Evolutionary conservation across 176 grass and related monocot genomes (phyloP).

Genomic region (Juncus effusus): DNA sequence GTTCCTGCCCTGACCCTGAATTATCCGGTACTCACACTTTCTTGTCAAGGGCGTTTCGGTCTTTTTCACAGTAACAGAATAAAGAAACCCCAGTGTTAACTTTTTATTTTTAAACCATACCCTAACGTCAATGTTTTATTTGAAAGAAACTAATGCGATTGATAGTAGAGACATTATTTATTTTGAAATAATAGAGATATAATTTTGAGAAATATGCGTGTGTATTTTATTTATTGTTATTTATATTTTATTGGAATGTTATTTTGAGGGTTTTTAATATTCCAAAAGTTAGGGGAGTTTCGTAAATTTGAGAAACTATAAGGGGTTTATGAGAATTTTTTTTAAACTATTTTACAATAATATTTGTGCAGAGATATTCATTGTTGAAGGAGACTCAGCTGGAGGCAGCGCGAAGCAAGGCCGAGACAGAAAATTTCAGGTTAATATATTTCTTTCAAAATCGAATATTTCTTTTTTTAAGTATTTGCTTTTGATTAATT

Average conservation of each 20-base stretch:
- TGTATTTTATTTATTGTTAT: no score
- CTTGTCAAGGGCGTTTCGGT: background rate
- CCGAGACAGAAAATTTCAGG: conserved; percentile 95
- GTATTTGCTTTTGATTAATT: background rate
- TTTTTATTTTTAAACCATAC: no score
- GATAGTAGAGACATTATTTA: no score
- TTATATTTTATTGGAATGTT: no score
- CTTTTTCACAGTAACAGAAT: background rate
- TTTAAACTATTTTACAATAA: no score
- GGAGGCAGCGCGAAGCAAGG: conserved; percentile 98
- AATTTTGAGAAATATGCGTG: background rate
- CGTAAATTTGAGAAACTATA: background rate
- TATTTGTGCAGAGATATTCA: conserved; percentile 84
- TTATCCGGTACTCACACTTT: conserved; percentile 52
- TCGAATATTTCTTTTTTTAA: background rate
- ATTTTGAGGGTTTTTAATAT: background rate
- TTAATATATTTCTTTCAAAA: conserved; percentile 22
- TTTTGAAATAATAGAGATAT: no score
- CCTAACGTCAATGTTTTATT: no score
- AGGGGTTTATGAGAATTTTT: no score
- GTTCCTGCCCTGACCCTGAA: conserved; percentile 78
- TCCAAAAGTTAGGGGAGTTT: background rate
- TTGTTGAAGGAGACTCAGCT: conserved; percentile 98
- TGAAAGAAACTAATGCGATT: no score
- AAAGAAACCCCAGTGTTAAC: no score